These are phyloP conservation scores for Modicella reniformis DNA, from an alignment of 371 early-diverging fungal genomes.

Conservation along the genomic window DNA sequence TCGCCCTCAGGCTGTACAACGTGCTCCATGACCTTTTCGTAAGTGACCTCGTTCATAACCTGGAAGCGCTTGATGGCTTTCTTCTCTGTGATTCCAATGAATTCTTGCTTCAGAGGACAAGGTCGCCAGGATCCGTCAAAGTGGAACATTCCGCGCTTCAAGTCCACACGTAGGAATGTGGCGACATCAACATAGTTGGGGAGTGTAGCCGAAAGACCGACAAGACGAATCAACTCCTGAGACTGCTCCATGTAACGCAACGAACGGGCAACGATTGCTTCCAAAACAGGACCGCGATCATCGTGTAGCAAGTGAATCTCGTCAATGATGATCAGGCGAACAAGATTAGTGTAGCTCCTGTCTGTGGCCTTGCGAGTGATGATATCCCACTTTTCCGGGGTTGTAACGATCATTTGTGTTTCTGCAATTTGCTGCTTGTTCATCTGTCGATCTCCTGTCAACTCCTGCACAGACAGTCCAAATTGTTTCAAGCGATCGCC, in stretches of 20 bases:
- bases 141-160: conserved; percentile 84
- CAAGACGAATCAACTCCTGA: conserved; percentile 91
- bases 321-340: conserved; percentile 97
- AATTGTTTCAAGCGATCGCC: conserved; percentile 77
- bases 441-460: conserved; percentile 98
- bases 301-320: conserved; percentile 99
- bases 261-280: conserved; percentile 94
- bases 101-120: conserved; percentile 94
- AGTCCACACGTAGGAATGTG: conserved; percentile 91
- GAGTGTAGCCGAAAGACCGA: conserved; percentile 98
- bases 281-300: conserved; percentile 98
- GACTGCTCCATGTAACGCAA: conserved; percentile 90
- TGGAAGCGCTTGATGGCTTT: conserved; percentile 93
- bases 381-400: conserved; percentile 99
- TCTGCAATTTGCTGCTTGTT: conserved; percentile 94
- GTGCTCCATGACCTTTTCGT: conserved; percentile 92
- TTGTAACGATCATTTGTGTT: conserved; percentile 97
- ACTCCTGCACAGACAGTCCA: conserved; percentile 93
- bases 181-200: conserved; percentile 99
- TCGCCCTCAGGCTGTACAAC: conserved; percentile 74
- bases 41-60: conserved; percentile 95
- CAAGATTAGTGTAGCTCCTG: conserved; percentile 89
- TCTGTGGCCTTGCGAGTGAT: conserved; percentile 96
- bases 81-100: conserved; percentile 91
- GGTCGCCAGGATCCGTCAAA: conserved; percentile 96